Evolutionary conservation across 768 basidiomycete genomes (phyloP).

Genomic region (Baorangia bicolor): DNA sequence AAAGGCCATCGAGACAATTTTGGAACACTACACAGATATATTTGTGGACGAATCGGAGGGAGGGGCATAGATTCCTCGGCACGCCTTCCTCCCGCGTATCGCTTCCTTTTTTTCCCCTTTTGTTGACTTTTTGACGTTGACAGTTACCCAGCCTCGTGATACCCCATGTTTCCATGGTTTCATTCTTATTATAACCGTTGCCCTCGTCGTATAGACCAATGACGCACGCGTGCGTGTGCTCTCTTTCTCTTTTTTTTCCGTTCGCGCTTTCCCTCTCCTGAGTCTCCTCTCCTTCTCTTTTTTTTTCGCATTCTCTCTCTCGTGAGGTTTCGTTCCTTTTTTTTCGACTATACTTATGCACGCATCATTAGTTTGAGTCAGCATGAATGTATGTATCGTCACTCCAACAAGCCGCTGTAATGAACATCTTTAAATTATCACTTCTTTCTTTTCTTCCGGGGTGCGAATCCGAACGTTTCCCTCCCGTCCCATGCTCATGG

Average conservation of each 20-base stretch:
- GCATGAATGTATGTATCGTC: constrained; percentile 22
- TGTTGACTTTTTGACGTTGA: constrained; percentile 7
- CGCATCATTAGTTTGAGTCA: constrained; percentile 7
- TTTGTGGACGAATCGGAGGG: constrained; percentile 86
- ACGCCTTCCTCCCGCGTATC: background rate
- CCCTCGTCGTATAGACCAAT: constrained; percentile 1
- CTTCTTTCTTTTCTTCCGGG: background rate
- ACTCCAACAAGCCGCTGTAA: constrained; percentile 9
- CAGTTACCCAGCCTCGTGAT: constrained; percentile 27
- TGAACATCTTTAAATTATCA: background rate
- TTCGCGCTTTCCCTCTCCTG: background rate
- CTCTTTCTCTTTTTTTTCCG: background rate
- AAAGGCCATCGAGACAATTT: constrained; percentile 92
- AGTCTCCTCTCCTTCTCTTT: background rate
- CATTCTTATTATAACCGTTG: constrained; percentile 11
- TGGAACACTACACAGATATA: constrained; percentile 93
- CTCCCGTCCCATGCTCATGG: too few relatives aligned
- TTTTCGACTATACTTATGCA: constrained; percentile 19
- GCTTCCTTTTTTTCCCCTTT: background rate
- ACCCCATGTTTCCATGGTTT: constrained; percentile 20
- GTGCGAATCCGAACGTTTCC: background rate
- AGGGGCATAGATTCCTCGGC: constrained; percentile 18
- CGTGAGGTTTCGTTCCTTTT: background rate
- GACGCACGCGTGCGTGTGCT: background rate
- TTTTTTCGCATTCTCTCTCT: background rate